Evolutionary conservation across 1,284 basidiomycete species (phyloP).

Genomic region (Exsudoporus floridanus): DNA sequence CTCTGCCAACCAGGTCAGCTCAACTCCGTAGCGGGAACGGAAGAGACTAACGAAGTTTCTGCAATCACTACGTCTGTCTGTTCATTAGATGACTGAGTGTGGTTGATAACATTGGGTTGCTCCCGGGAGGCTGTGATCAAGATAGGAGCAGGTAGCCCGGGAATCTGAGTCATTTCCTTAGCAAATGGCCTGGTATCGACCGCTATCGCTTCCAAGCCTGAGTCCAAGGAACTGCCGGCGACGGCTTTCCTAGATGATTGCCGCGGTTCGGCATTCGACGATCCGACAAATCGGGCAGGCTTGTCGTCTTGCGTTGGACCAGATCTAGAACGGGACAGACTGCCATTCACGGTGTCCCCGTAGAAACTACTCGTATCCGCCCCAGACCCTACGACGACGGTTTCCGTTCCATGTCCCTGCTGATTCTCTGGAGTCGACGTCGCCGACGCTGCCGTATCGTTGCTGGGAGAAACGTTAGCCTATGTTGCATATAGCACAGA

Average conservation of each 20-base stretch:
- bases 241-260: not conserved
- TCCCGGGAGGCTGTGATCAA: not conserved
- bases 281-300: not conserved
- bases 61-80: not conserved
- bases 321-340: not conserved
- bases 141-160: not conserved
- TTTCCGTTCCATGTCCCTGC: not conserved
- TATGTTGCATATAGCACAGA: not conserved
- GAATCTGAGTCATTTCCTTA: not conserved
- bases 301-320: not conserved
- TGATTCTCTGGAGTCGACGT: not conserved
- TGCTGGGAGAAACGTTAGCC: constrained; percentile 5
- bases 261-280: not conserved
- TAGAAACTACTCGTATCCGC: too few relatives aligned
- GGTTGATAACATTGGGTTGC: not conserved
- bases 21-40: not conserved
- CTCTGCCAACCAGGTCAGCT: constrained; percentile 6
- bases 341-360: not conserved
- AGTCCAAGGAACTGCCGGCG: not conserved
- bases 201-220: too few relatives aligned
- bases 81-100: not conserved
- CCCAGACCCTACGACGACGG: too few relatives aligned
- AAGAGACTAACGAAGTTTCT: constrained; percentile 3
- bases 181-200: not conserved
- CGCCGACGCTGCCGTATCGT: not conserved